phyloP scores from a whole-genome alignment of 2,329 filamentous ascomycete genomes.

The Hypoxylon sp. region DNA sequence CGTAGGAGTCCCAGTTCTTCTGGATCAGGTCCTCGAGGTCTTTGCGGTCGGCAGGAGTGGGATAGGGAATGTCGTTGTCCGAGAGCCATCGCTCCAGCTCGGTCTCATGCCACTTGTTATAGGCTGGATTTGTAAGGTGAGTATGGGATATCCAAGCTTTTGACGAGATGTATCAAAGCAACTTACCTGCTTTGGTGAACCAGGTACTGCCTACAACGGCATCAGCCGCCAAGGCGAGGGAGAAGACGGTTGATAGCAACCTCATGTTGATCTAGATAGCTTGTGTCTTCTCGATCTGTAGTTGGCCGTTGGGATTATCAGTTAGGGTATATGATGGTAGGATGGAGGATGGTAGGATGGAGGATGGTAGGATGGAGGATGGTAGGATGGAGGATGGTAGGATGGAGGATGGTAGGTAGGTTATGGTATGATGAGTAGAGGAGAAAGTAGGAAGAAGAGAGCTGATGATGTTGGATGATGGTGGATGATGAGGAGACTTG shows the following conservation, averaged over 20 bases:
- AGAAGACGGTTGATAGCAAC: slow-evolving; percentile 73
- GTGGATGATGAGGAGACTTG: slow-evolving; percentile 26
- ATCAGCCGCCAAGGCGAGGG: slow-evolving; percentile 76
- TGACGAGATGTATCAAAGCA: slow-evolving; percentile 1
- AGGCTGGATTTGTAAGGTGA: slow-evolving; percentile 65
- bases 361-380: slow-evolving; percentile 1
- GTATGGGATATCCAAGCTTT: neutral
- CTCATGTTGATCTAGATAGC: slow-evolving; percentile 67
- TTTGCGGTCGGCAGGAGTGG: slow-evolving; percentile 89
- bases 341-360: neutral
- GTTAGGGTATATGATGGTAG: neutral
- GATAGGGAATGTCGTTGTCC: slow-evolving; percentile 90
- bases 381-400: slow-evolving; percentile 1
- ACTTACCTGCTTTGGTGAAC: slow-evolving; percentile 85
- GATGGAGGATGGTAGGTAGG: slow-evolving; percentile 9
- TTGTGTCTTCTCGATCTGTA: neutral
- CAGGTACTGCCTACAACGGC: slow-evolving; percentile 77
- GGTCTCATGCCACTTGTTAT: slow-evolving; percentile 99
- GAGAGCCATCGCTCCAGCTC: slow-evolving; percentile 97
- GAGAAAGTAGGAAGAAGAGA: neutral
- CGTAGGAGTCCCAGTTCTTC: slow-evolving; percentile 84
- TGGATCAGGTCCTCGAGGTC: slow-evolving; percentile 92
- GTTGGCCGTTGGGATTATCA: neutral
- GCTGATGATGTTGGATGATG: slow-evolving; percentile 29
- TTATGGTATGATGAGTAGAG: slow-evolving; percentile 14